Base-by-base conservation (phyloP, 192 early-diverging fungal genomes). In the Pilobolus umbonatus region DNA sequence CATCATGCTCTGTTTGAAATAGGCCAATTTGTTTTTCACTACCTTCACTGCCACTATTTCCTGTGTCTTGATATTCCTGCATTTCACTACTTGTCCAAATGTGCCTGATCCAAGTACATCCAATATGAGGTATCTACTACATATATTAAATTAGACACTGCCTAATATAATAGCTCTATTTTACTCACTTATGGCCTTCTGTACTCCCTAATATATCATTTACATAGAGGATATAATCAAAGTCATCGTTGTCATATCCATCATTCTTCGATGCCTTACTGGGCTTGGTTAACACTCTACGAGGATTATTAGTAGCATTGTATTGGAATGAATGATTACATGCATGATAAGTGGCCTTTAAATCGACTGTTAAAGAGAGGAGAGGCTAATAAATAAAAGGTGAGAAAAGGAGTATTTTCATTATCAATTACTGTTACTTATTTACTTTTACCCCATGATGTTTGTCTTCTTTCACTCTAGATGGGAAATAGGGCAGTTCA, bases 11-110 rank as follows among this genome's bases (percentile, higher is more conserved):
- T 99, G 97, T 70, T 95, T 93, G 74, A 93, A 95, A 73, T 97
- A 99, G 4, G 97, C 95, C 0, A 84, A 82, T 71, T 94, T 95
- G 75, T 99, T 99, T 67, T 99, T 99, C 56, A 99, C 94, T 25
- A 99, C 93, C 74, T 99, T 99, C 44, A 97, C 86, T 17, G 94
- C 97, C 29, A 94, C 86, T 19, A 89, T 74, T 38, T 91, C 93
- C 71, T 90, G 85, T 14, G 95, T 96, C 68, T 91, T 94, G 38
- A 92, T 73, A 60, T 99, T 94, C 44, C 86, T 82, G 66, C 95
- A 98, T 71, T 93, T 95, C 21, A 94, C 95, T 9, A 99, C 97
- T 71, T 99, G 97, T 5, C 97, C 97, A 84, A 99, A 99, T 3
- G 97, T 98, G 28, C 97, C 97, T 72, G 89, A 83, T 17, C 97